Conservation (phyloP, 192 early-diverging fungal species). For the Backusella sp. region DNA sequence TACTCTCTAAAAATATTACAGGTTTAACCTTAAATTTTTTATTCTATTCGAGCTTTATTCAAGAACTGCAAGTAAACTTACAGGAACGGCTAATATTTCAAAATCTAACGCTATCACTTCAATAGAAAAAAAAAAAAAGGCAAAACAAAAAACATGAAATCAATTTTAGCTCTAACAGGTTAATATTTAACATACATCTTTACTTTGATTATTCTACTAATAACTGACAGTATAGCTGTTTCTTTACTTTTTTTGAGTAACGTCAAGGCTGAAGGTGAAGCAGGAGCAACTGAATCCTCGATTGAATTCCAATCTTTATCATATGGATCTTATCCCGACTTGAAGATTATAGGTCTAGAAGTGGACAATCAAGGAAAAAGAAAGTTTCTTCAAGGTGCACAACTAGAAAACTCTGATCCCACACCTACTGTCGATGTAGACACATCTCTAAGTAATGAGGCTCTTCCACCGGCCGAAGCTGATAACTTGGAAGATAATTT, state of each 20-base stretch:
- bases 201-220: not conserved
- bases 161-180: not conserved
- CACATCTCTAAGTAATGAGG: not conserved
- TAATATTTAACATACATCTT: no score
- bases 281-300: not conserved
- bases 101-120: no score
- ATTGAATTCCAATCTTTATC: not conserved
- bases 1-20: no score
- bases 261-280: not conserved
- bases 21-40: not conserved
- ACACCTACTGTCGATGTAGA: not conserved
- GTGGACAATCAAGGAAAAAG: not conserved
- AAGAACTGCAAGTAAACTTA: no score
- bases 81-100: no score
- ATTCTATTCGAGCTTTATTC: not conserved
- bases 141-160: not conserved
- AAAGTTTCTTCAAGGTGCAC: not conserved
- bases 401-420: not conserved
- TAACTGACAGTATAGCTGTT: not conserved
- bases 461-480: not conserved
- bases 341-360: not conserved
- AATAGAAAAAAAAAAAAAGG: no score
- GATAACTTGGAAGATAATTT: not conserved
- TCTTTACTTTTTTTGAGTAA: not conserved
- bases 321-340: not conserved